Base-by-base conservation (phyloP, 2,329 filamentous ascomycete species). In the Fusarium cyanostomum region DNA sequence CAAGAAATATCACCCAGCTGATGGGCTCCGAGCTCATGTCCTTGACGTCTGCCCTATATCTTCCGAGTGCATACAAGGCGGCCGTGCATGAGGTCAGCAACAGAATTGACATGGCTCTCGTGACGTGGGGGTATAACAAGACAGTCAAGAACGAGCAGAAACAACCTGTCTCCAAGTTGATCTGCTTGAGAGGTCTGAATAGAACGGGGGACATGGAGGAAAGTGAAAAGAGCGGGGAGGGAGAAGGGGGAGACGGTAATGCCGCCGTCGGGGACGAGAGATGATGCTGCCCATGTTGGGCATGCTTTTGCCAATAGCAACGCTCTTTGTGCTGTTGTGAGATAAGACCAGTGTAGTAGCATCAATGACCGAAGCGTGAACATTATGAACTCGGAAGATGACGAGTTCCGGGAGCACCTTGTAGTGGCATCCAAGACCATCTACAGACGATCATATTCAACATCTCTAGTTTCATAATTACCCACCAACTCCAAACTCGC, bases 391-490 rank as follows among this genome's bases (percentile, higher is more conserved):
- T n/a, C n/a, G n/a, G n/a, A n/a, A n/a, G n/a, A n/a, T n/a, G n/a
- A n/a, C n/a, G n/a, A n/a, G n/a, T n/a, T n/a, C n/a, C n/a, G n/a
- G n/a, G n/a, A n/a, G 21, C 21, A 21, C 21, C 6, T 21, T 21
- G 21, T n/a, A 37, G 34, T 8, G 15, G 15, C 18, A 21, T 21
- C 30, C 30, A 31, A 31, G 11, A 27, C n/a, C 41, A n/a, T 24
- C 18, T 13, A 8, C n/a, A 31, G n/a, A 26, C 12, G 7, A 35
- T 33, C 9, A 24, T 38, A 45, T 45, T 46, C 15, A 33, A 35
- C 42, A 38, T 62, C 33, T 21, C 9, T 16, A 53, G 35, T 24
- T 43, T 42, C 38, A 57, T 26, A 11, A 26, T 18, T 27, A 28
- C 18, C 24, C 12, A 44, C 18, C 18, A 37, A 38, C 28, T 27